Evolutionary conservation across 140 eudicot species (phyloP).

Genomic region (Senecio squalidus): DNA sequence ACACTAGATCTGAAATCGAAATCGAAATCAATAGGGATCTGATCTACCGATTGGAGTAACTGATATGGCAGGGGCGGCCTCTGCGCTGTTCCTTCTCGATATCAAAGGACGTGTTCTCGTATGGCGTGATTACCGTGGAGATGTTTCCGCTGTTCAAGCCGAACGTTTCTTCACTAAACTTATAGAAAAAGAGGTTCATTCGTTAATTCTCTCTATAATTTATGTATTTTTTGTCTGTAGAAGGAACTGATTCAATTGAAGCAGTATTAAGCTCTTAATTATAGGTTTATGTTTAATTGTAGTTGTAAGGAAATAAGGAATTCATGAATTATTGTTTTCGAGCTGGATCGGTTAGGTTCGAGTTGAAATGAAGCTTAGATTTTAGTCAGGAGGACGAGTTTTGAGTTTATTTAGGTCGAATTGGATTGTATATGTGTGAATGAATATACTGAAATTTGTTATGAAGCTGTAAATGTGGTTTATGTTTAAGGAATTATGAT

Average conservation of each 20-base stretch:
- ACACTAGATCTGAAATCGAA: conserved; percentile 5
- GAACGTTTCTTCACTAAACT: conserved; percentile 86
- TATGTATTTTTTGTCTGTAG: too few species aligned
- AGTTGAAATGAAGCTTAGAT: background rate
- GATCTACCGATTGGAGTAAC: conserved; percentile 21
- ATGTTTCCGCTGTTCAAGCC: conserved; percentile 78
- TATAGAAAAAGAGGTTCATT: conserved; percentile 74
- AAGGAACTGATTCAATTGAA: too few species aligned
- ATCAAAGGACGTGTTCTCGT: conserved; percentile 94
- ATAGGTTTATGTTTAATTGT: too few species aligned
- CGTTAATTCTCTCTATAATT: background rate
- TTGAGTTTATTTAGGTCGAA: background rate
- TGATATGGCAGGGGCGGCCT: conserved; percentile 94
- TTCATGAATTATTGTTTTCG: background rate
- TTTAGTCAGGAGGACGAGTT: background rate
- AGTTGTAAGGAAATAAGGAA: too few species aligned
- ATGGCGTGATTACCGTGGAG: conserved; percentile 99
- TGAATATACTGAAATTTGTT: too few species aligned
- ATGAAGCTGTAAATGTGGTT: background rate
- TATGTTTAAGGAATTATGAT: background rate
- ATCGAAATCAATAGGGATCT: conserved; percentile 16
- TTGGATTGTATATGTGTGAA: too few species aligned
- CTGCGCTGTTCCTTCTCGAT: conserved; percentile 95
- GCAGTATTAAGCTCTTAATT: too few species aligned
- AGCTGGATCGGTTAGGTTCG: background rate